phyloP scores from a whole-genome alignment of 352 stramenopile species.

The Phytopythium ostracodes region DNA sequence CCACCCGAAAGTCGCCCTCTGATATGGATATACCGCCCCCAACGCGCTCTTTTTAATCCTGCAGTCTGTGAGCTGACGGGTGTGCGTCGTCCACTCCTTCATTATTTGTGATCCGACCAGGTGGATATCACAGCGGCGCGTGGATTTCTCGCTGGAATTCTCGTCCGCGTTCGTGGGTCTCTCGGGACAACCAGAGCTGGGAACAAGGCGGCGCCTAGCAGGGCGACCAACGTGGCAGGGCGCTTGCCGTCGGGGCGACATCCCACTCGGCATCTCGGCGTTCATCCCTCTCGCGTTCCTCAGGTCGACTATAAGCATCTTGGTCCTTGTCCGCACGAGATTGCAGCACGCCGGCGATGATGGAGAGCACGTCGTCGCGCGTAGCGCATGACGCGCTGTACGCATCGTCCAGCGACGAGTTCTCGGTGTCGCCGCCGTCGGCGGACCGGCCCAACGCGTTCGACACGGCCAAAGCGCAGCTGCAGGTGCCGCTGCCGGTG shows the following conservation, averaged over 20 bases:
- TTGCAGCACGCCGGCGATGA: background rate
- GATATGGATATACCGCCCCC: background rate
- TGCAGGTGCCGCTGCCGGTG: constrained; percentile 17
- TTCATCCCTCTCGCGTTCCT: background rate
- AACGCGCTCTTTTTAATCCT: background rate
- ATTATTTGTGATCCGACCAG: background rate
- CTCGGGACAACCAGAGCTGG: background rate
- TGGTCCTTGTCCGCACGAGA: too few relatives aligned
- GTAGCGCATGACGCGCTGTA: constrained; percentile 9
- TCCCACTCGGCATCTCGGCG: background rate
- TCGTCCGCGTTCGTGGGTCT: background rate
- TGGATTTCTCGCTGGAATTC: background rate
- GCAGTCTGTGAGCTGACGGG: background rate
- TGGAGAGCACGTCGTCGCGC: constrained; percentile 6
- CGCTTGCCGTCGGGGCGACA: background rate
- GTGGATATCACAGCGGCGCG: background rate
- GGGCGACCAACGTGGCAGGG: background rate
- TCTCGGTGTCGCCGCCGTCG: constrained; percentile 17
- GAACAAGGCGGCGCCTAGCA: background rate
- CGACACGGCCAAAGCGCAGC: constrained; percentile 3
- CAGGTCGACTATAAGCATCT: background rate
- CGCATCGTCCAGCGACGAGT: constrained; percentile 8
- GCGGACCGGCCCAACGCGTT: constrained; percentile 12
- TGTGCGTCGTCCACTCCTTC: background rate
- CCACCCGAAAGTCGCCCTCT: background rate